A percentile compares a stretch with the other conserved stretches of the same genome.
Conservation (phyloP, 2,329 filamentous ascomycete species). For the Ascochyta pisi region DNA sequence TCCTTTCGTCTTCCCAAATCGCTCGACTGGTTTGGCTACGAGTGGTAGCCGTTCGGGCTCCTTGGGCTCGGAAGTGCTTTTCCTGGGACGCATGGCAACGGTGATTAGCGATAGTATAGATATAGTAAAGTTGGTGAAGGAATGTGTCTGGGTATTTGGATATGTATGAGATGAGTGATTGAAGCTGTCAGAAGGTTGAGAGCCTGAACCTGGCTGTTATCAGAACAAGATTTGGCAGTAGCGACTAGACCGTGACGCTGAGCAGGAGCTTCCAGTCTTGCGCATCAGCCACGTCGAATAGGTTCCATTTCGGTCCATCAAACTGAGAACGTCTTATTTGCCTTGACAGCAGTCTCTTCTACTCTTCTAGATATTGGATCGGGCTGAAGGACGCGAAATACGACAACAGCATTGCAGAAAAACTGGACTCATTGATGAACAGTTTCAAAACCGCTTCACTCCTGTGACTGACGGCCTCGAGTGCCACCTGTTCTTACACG, state of each 20-base stretch:
- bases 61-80: not conserved
- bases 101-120: conserved; percentile 5
- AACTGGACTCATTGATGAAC: not conserved
- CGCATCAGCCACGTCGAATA: not conserved
- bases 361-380: not conserved
- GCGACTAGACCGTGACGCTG: not conserved
- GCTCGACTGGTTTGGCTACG: not conserved
- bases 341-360: not conserved
- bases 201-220: not conserved
- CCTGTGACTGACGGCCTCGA: not conserved
- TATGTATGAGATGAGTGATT: not conserved
- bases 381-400: not conserved
- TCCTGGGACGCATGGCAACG: not conserved
- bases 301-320: not conserved
- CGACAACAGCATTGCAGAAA: not conserved
- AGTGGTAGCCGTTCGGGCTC: not conserved
- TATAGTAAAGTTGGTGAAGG: not conserved
- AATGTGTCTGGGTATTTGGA: not conserved
- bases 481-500: not conserved
- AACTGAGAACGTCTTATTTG: not conserved
- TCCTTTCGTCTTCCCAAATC: not conserved
- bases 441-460: not conserved
- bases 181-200: not conserved
- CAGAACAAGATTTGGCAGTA: not conserved
- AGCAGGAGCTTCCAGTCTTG: not conserved